Conservation (phyloP, 805 yeast species). For the Pichia scutulata region DNA sequence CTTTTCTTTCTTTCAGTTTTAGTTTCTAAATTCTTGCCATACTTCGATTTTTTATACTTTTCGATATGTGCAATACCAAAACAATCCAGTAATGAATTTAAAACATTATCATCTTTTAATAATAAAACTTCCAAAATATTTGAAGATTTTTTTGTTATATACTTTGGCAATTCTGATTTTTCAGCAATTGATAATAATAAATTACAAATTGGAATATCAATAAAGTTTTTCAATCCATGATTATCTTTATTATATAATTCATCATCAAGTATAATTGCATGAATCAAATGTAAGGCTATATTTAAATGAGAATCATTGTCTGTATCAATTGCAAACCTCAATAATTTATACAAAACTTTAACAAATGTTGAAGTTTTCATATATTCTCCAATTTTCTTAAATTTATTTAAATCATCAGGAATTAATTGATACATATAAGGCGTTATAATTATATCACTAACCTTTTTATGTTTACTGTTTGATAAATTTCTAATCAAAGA, state of each 20-base stretch:
- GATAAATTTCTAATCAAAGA: slow-evolving; percentile 39
- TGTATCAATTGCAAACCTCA: slow-evolving; percentile 43
- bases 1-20: slow-evolving; percentile 48
- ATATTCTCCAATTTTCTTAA: slow-evolving; percentile 40
- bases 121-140: slow-evolving; percentile 44
- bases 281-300: slow-evolving; percentile 58
- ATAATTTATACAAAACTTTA: slow-evolving; percentile 48
- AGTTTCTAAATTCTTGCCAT: slow-evolving; percentile 38
- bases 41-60: slow-evolving; percentile 41
- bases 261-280: slow-evolving; percentile 44
- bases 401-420: slow-evolving; percentile 19
- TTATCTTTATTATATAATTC: slow-evolving; percentile 26
- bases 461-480: slow-evolving; percentile 28
- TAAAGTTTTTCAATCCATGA: slow-evolving; percentile 27
- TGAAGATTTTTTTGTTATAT: slow-evolving; percentile 48
- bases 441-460: slow-evolving; percentile 37
- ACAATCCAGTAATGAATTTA: slow-evolving; percentile 44
- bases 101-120: slow-evolving; percentile 38
- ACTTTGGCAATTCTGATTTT: slow-evolving; percentile 40
- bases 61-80: slow-evolving; percentile 51
- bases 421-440: slow-evolving; percentile 36
- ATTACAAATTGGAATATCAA: slow-evolving; percentile 50
- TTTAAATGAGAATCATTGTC: slow-evolving; percentile 49
- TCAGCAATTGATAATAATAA: slow-evolving; percentile 45
- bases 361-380: slow-evolving; percentile 47